phyloP scores from a whole-genome alignment of 2,329 filamentous ascomycete species.

The Juglanconis juglandina region DNA sequence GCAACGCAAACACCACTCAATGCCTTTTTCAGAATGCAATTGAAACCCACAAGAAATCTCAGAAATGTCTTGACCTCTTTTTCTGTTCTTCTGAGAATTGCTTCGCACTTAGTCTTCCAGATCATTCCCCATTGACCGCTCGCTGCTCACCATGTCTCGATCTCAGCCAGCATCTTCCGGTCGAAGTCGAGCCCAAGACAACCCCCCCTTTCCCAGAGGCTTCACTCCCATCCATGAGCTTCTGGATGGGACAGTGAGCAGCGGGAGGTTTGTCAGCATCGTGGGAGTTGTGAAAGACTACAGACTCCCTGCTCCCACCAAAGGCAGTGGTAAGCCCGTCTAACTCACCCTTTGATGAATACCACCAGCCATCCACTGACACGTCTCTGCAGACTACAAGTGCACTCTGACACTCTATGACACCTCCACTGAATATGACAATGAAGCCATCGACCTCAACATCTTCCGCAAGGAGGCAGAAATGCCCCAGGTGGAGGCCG shows the following conservation, averaged over 20 bases:
- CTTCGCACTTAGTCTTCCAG: no score
- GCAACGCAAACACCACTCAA: no score
- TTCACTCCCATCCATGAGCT: conserved; percentile 42
- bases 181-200: background rate
- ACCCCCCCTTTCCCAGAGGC: conserved; percentile 31
- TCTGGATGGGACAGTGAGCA: conserved; percentile 35
- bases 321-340: conserved; percentile 44
- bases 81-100: no score
- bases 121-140: background rate
- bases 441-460: conserved; percentile 44
- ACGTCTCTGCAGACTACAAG: conserved; percentile 49
- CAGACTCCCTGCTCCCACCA: conserved; percentile 49
- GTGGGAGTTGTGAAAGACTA: conserved; percentile 70
- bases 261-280: conserved; percentile 47
- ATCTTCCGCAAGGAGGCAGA: conserved; percentile 55
- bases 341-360: background rate
- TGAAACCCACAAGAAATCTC: no score
- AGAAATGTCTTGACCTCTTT: no score
- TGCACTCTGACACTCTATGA: conserved; percentile 61
- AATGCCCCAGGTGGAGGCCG: conserved; percentile 46
- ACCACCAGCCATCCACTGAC: background rate
- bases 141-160: conserved; percentile 2
- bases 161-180: background rate
- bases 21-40: no score
- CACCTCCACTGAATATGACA: conserved; percentile 44